Conservation (phyloP, 768 basidiomycete genomes). For the Pleurotus citrinopileatus region DNA sequence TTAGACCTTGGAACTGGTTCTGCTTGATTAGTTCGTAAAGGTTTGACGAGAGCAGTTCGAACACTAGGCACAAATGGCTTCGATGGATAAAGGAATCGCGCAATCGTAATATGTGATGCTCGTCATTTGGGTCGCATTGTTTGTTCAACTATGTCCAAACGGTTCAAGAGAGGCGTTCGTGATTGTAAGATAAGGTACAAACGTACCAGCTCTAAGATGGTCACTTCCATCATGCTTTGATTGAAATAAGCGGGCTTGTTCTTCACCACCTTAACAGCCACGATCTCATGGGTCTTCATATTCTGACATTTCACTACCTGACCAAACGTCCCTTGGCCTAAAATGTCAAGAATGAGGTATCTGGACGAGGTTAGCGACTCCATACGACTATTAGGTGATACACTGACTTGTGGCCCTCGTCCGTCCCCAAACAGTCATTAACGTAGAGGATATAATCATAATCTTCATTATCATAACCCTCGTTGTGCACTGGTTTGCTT, state of each 20-base stretch:
- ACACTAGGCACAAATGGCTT: constrained; percentile 95
- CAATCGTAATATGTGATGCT: constrained; percentile 94
- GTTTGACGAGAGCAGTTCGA: constrained; percentile 95
- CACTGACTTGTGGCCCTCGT: constrained; percentile 91
- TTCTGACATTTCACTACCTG: constrained; percentile 99
- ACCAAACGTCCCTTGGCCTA: constrained; percentile 98
- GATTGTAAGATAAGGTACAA: neutral
- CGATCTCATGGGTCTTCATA: constrained; percentile 98
- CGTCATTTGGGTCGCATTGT: constrained; percentile 88
- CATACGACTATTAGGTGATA: constrained; percentile 9
- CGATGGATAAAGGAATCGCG: constrained; percentile 96
- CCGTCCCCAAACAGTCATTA: constrained; percentile 94
- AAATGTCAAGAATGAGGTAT: constrained; percentile 95
- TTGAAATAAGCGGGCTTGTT: constrained; percentile 99
- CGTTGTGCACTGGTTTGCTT: constrained; percentile 92
- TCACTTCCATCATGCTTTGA: constrained; percentile 99
- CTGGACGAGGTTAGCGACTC: constrained; percentile 35
- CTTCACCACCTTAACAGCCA: constrained; percentile 99
- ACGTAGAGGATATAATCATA: constrained; percentile 99
- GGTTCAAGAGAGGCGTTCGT: neutral
- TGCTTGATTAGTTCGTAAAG: constrained; percentile 99
- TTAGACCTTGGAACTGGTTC: constrained; percentile 97
- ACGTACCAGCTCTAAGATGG: constrained; percentile 91
- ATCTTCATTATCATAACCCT: constrained; percentile 98
- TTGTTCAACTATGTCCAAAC: constrained; percentile 73